Base-by-base conservation (phyloP, 1,284 basidiomycete species). In the Ustilago sp. region DNA sequence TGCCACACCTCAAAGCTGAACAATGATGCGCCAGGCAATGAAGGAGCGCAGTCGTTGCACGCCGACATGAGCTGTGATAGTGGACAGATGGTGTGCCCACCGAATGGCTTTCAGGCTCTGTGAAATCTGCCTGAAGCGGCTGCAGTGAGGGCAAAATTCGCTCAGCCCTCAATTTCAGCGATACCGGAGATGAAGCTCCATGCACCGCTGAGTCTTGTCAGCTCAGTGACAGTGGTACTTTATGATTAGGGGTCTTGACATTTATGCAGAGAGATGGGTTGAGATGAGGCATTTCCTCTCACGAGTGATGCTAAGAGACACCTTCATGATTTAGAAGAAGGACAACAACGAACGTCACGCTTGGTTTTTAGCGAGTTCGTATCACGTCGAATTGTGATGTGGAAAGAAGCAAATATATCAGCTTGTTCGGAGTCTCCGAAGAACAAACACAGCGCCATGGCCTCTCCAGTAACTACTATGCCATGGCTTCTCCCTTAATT, bases 111-210 rank as follows among this genome's bases (percentile, higher is more conserved):
- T 39, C 54, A 32, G 36, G 54, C n/a, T 43, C 9, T 15, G 36
- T 45, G 43, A 45, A 8, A 57, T 34, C 31, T 43, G 28, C 55
- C 6, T 34, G 41, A 19, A 35, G 55, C 47, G 41, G 43, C 38
- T 34, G 55, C 35, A 17, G 52, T 52, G 51, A 54, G 32, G 34
- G 60, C 50, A 8, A 52, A 53, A 61, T 36, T 62, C 41, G 51
- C 52, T 62, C 51, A 62, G 59, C 43, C 47, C 47, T 15, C 48
- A 50, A 50, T 12, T 28, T 19, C 48, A 50, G 48, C 4, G 12
- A 2, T 17, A 31, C 48, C 15, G 23, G 13, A 50, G 48, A 50
- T 50, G 48, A 50, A 15, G 23, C 31, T 6, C 11, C 8, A 48
- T 8, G 23, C 45, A 19, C 9, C 45, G 19, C 45, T 8, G 23